Evolutionary conservation across 176 grass and related monocot genomes (phyloP).

Genomic region (Musa acuminata): DNA sequence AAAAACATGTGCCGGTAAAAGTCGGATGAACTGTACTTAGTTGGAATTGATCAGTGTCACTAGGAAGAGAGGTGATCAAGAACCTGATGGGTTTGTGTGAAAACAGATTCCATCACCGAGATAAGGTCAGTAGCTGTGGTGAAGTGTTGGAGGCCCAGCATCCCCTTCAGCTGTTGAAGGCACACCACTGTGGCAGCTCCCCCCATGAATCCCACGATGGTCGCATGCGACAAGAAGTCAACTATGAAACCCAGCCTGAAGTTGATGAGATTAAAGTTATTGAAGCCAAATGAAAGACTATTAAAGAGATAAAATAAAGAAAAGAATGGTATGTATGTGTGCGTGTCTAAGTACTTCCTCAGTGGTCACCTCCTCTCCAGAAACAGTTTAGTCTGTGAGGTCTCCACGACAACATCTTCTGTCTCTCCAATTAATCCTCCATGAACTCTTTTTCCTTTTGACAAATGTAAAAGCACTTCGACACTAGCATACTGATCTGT

Average conservation of each 20-base stretch:
- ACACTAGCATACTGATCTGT: no score
- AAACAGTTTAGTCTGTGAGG: no score
- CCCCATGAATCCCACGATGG: slow-evolving; percentile 6
- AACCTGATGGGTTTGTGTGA: slow-evolving; percentile 5
- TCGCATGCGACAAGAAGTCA: slow-evolving; percentile 2
- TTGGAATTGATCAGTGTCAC: no score
- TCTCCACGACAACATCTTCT: no score
- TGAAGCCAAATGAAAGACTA: neutral
- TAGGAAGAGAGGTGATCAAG: neutral
- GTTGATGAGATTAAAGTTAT: neutral
- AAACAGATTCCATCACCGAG: slow-evolving; percentile 9
- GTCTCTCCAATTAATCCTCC: neutral
- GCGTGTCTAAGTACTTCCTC: neutral
- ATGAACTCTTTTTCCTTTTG: neutral
- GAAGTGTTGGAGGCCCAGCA: slow-evolving; percentile 8
- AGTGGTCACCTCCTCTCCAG: neutral
- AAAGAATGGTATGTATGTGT: no score
- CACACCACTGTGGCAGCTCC: slow-evolving; percentile 5
- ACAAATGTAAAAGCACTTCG: no score
- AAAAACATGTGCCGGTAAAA: no score
- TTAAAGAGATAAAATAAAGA: no score
- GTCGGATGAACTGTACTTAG: no score
- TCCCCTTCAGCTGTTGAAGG: slow-evolving; percentile 9
- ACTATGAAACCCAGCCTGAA: slow-evolving; percentile 9
- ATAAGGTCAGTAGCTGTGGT: slow-evolving; percentile 1